These are phyloP conservation scores for Ascochyta lentis DNA, from an alignment of 2,329 filamentous ascomycete species.

Conservation along the genomic window DNA sequence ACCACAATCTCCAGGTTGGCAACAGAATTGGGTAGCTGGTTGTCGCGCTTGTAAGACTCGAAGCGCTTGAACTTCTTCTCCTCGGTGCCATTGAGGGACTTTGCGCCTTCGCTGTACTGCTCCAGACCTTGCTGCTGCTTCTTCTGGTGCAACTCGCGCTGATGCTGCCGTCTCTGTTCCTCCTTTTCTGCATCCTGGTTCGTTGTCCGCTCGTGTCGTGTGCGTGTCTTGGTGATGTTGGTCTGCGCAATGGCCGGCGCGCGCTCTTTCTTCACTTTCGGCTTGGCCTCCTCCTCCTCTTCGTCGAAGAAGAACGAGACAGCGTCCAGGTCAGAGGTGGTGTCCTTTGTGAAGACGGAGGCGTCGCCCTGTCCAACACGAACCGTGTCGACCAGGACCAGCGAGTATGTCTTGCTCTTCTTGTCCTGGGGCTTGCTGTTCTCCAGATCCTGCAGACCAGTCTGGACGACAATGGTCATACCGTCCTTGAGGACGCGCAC, in stretches of 20 bases:
- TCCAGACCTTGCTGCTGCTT: conserved; percentile 89
- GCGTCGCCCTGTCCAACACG: conserved; percentile 80
- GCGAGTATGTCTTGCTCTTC: conserved; percentile 84
- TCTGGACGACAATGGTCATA: conserved; percentile 93
- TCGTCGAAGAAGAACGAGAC: conserved; percentile 99
- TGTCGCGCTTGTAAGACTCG: conserved; percentile 98
- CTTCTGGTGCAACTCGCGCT: conserved; percentile 85
- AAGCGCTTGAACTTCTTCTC: conserved; percentile 99
- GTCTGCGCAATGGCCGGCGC: conserved; percentile 89
- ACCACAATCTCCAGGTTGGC: conserved; percentile 89
- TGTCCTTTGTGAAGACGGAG: conserved; percentile 91
- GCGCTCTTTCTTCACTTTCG: conserved; percentile 84
- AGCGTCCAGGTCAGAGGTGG: conserved; percentile 87
- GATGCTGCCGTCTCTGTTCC: conserved; percentile 84
- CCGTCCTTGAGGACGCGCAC: conserved; percentile 84
- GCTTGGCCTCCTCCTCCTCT: conserved; percentile 82
- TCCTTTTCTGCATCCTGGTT: conserved; percentile 91
- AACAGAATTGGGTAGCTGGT: conserved; percentile 83
- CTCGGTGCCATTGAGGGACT: conserved; percentile 84
- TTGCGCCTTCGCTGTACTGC: conserved; percentile 84
- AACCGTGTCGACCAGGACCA: conserved; percentile 91
- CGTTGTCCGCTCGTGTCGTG: conserved; percentile 87
- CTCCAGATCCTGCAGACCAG: conserved; percentile 87
- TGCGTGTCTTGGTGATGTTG: conserved; percentile 92
- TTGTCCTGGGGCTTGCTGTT: conserved; percentile 89